A percentile compares a stretch with the other conserved stretches of the same genome.
phyloP scores from a whole-genome alignment of 176 grass and related monocot species.

The Tuctoria greenei region DNA sequence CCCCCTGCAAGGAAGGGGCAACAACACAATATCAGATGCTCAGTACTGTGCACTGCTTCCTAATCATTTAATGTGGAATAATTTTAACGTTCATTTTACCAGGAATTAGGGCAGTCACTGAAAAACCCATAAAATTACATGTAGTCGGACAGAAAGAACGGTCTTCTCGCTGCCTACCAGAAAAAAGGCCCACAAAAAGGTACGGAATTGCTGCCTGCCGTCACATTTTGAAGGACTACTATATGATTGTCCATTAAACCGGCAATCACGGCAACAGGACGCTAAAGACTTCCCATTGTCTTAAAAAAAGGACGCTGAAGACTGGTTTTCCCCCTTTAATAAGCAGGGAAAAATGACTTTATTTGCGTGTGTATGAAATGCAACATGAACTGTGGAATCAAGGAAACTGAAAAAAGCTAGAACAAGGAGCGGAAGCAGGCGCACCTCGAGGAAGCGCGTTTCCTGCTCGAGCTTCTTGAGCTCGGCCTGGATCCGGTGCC shows the following conservation, averaged over 20 bases:
- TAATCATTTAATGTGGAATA: constrained; percentile 47
- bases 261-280: background rate
- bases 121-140: constrained; percentile 21
- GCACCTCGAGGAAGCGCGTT: constrained; percentile 59
- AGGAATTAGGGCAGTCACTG: background rate
- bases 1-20: constrained; percentile 1
- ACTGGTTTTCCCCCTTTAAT: background rate
- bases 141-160: constrained; percentile 24
- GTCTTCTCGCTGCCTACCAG: constrained; percentile 4
- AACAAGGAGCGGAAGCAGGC: background rate
- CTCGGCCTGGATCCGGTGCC: constrained; percentile 69
- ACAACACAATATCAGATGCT: background rate
- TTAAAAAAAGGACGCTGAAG: no score
- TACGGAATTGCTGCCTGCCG: constrained; percentile 7
- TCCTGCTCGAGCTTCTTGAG: constrained; percentile 72
- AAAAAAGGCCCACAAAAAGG: background rate
- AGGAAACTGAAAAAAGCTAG: background rate
- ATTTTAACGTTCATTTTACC: constrained; percentile 13
- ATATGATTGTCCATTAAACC: background rate
- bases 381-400: background rate
- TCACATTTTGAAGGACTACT: background rate
- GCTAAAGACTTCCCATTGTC: background rate
- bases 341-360: background rate
- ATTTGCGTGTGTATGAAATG: background rate
- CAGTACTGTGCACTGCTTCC: constrained; percentile 35